Evolutionary conservation across 2,329 filamentous ascomycete genomes (phyloP).

Genomic region (Penicillium sp.): DNA sequence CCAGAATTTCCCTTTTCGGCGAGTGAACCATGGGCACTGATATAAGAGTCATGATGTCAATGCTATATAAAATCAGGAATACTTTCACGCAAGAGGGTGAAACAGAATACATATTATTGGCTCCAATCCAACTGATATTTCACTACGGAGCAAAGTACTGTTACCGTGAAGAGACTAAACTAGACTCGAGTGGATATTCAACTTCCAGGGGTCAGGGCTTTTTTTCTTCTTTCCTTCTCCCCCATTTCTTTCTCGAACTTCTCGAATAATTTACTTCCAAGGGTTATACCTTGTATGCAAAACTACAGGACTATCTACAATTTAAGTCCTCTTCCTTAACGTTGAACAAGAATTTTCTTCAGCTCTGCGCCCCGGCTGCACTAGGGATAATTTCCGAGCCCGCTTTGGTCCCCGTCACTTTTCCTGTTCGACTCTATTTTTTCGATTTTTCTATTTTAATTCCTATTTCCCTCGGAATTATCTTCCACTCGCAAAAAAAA

Average conservation of each 20-base stretch:
- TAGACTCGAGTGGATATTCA: slow-evolving; percentile 21
- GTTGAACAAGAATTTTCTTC: slow-evolving; percentile 7
- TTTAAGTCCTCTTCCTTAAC: slow-evolving; percentile 7
- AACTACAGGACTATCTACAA: background rate
- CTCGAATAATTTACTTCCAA: background rate
- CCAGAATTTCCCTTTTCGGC: background rate
- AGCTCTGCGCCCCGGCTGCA: slow-evolving; percentile 12
- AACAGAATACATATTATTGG: background rate
- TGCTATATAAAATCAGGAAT: background rate
- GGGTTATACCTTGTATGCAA: slow-evolving; percentile 5
- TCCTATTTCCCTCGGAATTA: background rate
- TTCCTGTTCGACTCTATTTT: slow-evolving; percentile 5
- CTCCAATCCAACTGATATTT: background rate
- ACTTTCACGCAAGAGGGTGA: background rate
- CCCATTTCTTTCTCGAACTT: slow-evolving; percentile 4
- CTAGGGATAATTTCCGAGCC: slow-evolving; percentile 17
- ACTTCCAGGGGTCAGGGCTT: slow-evolving; percentile 18
- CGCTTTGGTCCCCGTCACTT: slow-evolving; percentile 13
- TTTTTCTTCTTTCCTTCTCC: slow-evolving; percentile 5
- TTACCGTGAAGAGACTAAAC: slow-evolving; percentile 17
- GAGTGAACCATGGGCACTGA: background rate
- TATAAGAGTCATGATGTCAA: slow-evolving; percentile 19
- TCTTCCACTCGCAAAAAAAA: background rate
- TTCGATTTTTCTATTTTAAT: background rate
- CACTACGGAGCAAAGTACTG: background rate